Conservation (phyloP, 208 protist genomes). For the Spironucleus salmonicida region DNA sequence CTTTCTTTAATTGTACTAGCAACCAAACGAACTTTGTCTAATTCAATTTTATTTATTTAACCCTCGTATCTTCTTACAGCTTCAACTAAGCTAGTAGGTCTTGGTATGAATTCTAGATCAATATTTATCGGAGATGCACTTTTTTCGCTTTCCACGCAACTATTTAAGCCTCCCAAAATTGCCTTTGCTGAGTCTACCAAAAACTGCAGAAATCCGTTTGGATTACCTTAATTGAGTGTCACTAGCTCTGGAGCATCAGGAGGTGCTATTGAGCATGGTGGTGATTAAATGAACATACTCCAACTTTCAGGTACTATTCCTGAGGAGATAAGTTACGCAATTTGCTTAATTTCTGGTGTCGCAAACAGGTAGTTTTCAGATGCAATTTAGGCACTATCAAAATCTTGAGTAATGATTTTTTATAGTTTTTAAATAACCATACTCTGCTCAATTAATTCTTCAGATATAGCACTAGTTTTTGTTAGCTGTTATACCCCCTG, state of each 20-base stretch:
- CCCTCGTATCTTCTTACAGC: constrained; percentile 19
- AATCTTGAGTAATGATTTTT: not conserved
- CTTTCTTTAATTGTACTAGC: not conserved
- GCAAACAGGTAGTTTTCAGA: not conserved
- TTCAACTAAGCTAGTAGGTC: not conserved
- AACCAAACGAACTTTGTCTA: not conserved
- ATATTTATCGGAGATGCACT: not conserved
- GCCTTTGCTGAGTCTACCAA: not conserved
- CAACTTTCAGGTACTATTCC: constrained; percentile 2
- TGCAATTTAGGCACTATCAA: not conserved
- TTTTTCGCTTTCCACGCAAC: not conserved
- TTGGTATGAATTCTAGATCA: not conserved
- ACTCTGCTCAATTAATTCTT: not conserved
- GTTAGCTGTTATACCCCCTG: not conserved
- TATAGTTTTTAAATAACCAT: not conserved
- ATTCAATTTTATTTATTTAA: not conserved
- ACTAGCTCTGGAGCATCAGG: constrained; percentile 13
- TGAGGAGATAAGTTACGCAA: not conserved
- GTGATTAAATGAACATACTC: not conserved
- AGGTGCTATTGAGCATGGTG: not conserved
- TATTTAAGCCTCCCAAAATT: not conserved
- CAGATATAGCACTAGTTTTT: not conserved
- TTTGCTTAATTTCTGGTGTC: not conserved
- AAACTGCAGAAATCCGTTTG: not conserved
- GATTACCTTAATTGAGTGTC: not conserved